phyloP scores from a whole-genome alignment of 345 rosid genomes.

The Salix dunnii region DNA sequence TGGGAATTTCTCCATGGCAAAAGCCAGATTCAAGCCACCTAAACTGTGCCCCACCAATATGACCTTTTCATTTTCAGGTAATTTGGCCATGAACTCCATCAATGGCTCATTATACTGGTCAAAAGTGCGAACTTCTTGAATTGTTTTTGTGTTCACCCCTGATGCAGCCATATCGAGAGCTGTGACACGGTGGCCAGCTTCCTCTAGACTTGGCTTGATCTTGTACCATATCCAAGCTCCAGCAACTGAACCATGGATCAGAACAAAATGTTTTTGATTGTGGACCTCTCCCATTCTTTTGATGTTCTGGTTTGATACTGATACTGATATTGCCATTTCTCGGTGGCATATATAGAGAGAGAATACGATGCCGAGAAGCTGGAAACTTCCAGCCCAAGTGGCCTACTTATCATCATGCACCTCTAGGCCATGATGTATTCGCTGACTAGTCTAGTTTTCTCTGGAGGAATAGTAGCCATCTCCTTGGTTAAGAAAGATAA shows the following conservation, averaged over 20 bases:
- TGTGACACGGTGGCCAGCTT: conserved; percentile 15
- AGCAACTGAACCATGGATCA: conserved; percentile 8
- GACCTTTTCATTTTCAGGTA: conserved; percentile 1
- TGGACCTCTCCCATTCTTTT: neutral
- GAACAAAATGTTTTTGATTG: neutral
- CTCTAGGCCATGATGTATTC: no score
- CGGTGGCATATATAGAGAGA: no score
- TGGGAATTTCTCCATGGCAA: conserved; percentile 13
- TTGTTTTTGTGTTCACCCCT: neutral
- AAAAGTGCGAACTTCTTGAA: neutral
- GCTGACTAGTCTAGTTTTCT: no score
- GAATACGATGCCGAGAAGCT: no score
- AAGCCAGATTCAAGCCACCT: conserved; percentile 5
- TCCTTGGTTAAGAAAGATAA: no score
- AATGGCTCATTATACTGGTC: conserved; percentile 4
- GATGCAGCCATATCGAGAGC: conserved; percentile 16
- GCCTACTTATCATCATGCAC: no score
- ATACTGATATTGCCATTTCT: no score
- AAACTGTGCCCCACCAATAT: conserved; percentile 17
- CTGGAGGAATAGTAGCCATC: no score
- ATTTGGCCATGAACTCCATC: neutral
- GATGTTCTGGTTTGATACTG: neutral
- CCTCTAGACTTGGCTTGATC: conserved; percentile 1
- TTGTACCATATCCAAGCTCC: conserved; percentile 32
- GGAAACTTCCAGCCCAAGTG: no score